Base-by-base conservation (phyloP, 257 asterid species). In the Leptodermis oblonga region DNA sequence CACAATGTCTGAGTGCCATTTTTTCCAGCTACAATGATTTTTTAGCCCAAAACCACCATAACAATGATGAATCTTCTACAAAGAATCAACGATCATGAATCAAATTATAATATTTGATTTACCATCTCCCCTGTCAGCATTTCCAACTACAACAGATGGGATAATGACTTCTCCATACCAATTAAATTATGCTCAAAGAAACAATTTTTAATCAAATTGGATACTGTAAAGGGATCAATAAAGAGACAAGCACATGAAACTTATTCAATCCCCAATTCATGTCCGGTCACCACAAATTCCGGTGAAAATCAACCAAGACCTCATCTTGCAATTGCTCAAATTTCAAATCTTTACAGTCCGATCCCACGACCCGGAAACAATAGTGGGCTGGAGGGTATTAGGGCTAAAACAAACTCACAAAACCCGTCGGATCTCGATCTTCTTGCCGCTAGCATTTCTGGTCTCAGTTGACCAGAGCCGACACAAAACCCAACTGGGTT, bases 341-440 rank as follows among this genome's bases (percentile, higher is more conserved):
- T 82, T 88, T 95, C 97, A 90, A 0, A 90, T 74, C 81, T 90
- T 90, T 14, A 90, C 93, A 0, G 88, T 83, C 66, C 77, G 70
- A 53, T 90, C 97, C 95, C 95, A 87, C 4, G 95, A 88, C 1
- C 87, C 95, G 5, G 93, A 90, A 4, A 90, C 91, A 20, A 90
- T 88, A 0, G 89, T 83, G 0, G 97, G 95, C 65, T 79, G 86
- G 13, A 71, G 54, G 0, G 60, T 77, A 49, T 80, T 87, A 0
- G 97, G 97, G 62, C 90, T 82, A 56, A 90, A 90, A 0, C 95
- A 70, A 0, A 90, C 95, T 53, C 93, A 88, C 2, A 90, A 80
- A 6, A 90, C 97, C 97, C 95, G n/a, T n/a, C n/a, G n/a, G n/a
- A n/a, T n/a, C n/a, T n/a, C n/a, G n/a, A n/a, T n/a, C n/a, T n/a